Base-by-base conservation (phyloP, 257 asterid species). In the Misopates orontium region DNA sequence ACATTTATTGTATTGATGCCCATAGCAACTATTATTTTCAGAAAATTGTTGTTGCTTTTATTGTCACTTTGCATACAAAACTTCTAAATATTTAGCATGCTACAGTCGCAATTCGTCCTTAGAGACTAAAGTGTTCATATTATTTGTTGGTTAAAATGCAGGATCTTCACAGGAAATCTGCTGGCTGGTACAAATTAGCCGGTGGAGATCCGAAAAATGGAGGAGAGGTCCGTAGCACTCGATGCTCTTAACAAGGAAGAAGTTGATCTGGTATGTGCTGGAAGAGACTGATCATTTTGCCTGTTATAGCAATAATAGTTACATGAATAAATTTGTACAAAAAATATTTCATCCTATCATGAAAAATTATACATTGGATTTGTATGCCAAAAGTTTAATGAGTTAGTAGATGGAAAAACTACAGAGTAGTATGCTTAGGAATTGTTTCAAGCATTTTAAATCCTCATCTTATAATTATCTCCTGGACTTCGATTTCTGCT, bases 191-290 rank as follows among this genome's bases (percentile, higher is more conserved):
- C 32, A 48, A 42, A 67, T 56, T n/a, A 32, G 44, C 42, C 9
- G 13, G 31, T 66, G 45, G 20, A 67, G 39, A 21, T 56, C 21
- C n/a, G 48, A 19, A 68, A 13, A 52, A 76, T 76, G 78, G 80
- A 76, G 10, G 89, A 72, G 12, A 76, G 68, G 47, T 78, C 89
- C 21, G 13, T 67, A 18, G 79, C 76, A 19, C 83, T 80, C 9
- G 80, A 77, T 45, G 78, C 81, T 5, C 63, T 84, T 60, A 68
- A 62, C 58, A 78, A 64, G 73, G 89, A 84, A 78, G 83, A 74
- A 58, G 85, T 84, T 78, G 84, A 84, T 79, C 81, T 84, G 80
- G 89, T 83, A 73, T 8, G 75, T 50, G 28, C 56, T 71, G 41
- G 16, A n/a, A 18, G 13, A n/a, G 17, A 7, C 12, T 49, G 14